Evolutionary conservation across 805 yeast species (phyloP), one percentile per base, ranked within the genome.

Genomic region (Wickerhamomyces sydowiorum): DNA sequence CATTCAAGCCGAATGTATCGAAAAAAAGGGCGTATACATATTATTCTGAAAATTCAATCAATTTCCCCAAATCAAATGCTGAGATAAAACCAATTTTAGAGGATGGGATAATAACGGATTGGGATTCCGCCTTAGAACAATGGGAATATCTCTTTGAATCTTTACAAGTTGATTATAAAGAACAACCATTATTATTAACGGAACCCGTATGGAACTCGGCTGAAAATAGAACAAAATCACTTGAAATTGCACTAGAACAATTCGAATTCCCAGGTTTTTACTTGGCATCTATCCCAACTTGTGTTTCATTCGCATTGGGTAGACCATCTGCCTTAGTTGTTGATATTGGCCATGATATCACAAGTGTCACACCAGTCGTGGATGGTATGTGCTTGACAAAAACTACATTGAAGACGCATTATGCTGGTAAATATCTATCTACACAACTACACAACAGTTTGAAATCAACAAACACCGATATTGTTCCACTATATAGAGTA

Each of bases 231-330:
- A 71, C 69, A 42, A 80, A 77, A 51, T 74, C 89, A 7, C 68
- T 90, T 56, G 95, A 89, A 61, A 69, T 77, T 1, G 72, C 84
- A 33, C 71, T 85, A 45, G 96, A 88, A 56, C 65, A 70, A 13
- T 72, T 82, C 57, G 70, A 77, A 29, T 83, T 82, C 51, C 90
- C 93, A 30, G 97, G 95, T 0, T 77, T 86, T 44, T 90, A 82
- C 57, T 60, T 86, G 20, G 89, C 86, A 13, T 82, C 88, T 44
- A 73, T 82, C 8, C 91, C 96, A n/a, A 82, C 95, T 0, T 84
- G 95, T 65, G 80, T 85, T 1, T 80, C 96, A 2, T 90, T 90
- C 64, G 89, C 91, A 10, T 83, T 85, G 49, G 96, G 96, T 4
- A 73, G 95, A 58, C 89, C 95, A 36, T 83, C 82, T 46, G 88